A percentile compares a stretch with the other conserved stretches of the same genome.
Conservation (phyloP, 2,329 filamentous ascomycete species). For the Aspergillus brasiliensis region DNA sequence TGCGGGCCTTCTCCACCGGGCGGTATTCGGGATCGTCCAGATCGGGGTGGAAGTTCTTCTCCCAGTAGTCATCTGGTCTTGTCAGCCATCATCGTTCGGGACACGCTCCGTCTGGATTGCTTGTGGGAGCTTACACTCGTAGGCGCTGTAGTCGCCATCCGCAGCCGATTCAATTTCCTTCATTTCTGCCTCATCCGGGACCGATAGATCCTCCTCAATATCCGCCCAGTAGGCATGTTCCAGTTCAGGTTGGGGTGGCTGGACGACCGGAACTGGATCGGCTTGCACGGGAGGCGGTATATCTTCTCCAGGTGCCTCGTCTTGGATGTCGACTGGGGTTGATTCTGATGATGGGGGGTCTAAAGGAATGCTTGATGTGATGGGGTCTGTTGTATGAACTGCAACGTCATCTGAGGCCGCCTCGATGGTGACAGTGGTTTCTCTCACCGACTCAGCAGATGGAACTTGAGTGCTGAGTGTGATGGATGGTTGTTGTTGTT, state of each 20-base stretch:
- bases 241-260: slow-evolving; percentile 24
- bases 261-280: slow-evolving; percentile 20
- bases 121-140: slow-evolving; percentile 49
- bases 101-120: neutral
- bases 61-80: slow-evolving; percentile 56
- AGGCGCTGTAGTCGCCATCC: slow-evolving; percentile 55
- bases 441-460: slow-evolving; percentile 7
- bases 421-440: slow-evolving; percentile 7
- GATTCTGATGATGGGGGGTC: slow-evolving; percentile 8
- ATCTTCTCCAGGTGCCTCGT: slow-evolving; percentile 7
- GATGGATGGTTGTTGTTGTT: slow-evolving; percentile 17
- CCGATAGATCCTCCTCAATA: slow-evolving; percentile 58
- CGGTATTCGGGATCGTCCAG: slow-evolving; percentile 61
- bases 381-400: slow-evolving; percentile 8
- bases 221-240: slow-evolving; percentile 55
- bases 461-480: slow-evolving; percentile 14
- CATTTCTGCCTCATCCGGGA: slow-evolving; percentile 60
- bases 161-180: slow-evolving; percentile 55
- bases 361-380: neutral
- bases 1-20: slow-evolving; percentile 55
- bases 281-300: slow-evolving; percentile 15
- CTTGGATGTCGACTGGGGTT: slow-evolving; percentile 10
- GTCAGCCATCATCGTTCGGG: slow-evolving; percentile 5
- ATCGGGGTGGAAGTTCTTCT: slow-evolving; percentile 57
- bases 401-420: slow-evolving; percentile 14